phyloP scores from a whole-genome alignment of 2,329 filamentous ascomycete genomes.

The Sporothrix variecibatus region DNA sequence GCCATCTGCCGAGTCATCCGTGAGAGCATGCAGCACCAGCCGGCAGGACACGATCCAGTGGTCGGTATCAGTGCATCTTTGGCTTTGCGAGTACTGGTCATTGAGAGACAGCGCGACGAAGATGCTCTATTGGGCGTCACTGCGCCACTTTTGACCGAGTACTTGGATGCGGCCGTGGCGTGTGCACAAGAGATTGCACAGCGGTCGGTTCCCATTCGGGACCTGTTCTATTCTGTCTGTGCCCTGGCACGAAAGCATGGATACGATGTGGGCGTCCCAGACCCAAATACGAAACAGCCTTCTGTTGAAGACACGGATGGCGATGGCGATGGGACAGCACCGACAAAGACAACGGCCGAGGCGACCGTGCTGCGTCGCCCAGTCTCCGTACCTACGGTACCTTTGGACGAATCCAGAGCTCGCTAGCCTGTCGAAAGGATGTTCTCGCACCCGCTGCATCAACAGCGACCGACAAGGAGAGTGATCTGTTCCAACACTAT shows the following conservation, averaged over 20 bases:
- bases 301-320: neutral
- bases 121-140: conserved; percentile 15
- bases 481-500: conserved; percentile 20
- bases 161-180: conserved; percentile 11
- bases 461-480: conserved; percentile 20
- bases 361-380: conserved; percentile 3
- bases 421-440: conserved; percentile 22
- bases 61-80: conserved; percentile 21
- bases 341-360: neutral
- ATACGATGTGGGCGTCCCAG: conserved; percentile 7
- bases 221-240: conserved; percentile 22
- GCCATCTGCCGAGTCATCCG: conserved; percentile 17
- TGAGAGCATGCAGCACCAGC: conserved; percentile 17
- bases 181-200: conserved; percentile 23
- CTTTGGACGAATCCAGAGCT: conserved; percentile 22
- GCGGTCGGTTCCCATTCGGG: conserved; percentile 21
- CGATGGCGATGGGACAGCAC: neutral
- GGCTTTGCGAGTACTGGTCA: conserved; percentile 4
- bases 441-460: conserved; percentile 19
- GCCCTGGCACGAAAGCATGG: conserved; percentile 16
- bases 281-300: neutral
- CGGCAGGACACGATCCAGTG: conserved; percentile 13
- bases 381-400: conserved; percentile 23
- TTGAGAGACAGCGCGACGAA: conserved; percentile 16
- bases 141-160: neutral